phyloP scores from a whole-genome alignment of 2,329 filamentous ascomycete species.

The Diplodia mutila region DNA sequence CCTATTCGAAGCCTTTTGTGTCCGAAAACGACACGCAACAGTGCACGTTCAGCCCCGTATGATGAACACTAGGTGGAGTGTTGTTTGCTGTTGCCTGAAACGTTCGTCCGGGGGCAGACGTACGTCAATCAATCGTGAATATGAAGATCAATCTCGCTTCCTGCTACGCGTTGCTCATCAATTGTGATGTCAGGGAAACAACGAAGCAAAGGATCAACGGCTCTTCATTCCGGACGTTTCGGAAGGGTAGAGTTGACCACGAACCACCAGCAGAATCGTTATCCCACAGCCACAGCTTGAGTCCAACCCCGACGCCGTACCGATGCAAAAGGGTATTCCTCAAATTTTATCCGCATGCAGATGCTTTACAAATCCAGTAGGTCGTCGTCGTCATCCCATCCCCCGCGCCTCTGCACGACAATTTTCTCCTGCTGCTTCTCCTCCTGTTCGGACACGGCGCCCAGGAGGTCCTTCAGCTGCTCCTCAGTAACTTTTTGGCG shows the following conservation, averaged over 20 bases:
- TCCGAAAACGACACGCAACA: neutral
- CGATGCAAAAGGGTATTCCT: slow-evolving; percentile 22
- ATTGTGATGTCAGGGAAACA: neutral
- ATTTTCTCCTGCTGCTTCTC: slow-evolving; percentile 74
- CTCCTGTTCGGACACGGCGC: slow-evolving; percentile 76
- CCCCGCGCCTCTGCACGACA: slow-evolving; percentile 75
- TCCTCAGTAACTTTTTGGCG: slow-evolving; percentile 85
- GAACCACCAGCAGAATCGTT: neutral
- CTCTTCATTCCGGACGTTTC: slow-evolving; percentile 20
- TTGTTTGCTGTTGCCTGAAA: neutral
- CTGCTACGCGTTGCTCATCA: neutral
- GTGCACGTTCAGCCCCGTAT: neutral
- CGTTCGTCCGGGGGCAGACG: neutral
- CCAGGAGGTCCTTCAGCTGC: slow-evolving; percentile 89
- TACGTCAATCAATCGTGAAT: neutral
- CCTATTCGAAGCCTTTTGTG: neutral
- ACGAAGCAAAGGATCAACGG: slow-evolving; percentile 5
- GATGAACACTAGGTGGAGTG: neutral
- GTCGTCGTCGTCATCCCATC: slow-evolving; percentile 76
- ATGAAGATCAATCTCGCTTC: slow-evolving; percentile 19
- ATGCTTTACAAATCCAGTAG: slow-evolving; percentile 39
- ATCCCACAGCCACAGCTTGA: slow-evolving; percentile 9
- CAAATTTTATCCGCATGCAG: neutral
- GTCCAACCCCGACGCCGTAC: slow-evolving; percentile 22
- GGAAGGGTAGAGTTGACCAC: neutral